Conservation (phyloP, 306 rosid species). For the Quercus robur region DNA sequence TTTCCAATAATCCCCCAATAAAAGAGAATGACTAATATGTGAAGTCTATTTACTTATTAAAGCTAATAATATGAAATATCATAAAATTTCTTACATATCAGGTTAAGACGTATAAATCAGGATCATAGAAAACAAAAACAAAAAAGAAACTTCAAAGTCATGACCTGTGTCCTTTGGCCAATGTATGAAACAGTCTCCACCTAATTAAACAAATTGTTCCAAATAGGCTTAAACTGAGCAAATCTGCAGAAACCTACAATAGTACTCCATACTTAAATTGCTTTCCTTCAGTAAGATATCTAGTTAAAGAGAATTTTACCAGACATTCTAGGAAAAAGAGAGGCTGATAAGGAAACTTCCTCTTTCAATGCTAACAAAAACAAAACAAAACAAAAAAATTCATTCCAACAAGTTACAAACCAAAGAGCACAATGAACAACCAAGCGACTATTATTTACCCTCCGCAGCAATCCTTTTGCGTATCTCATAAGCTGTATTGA, state of each 20-base stretch:
- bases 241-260: background rate
- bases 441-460: slow-evolving; percentile 28
- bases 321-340: background rate
- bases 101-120: background rate
- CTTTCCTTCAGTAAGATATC: background rate
- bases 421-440: slow-evolving; percentile 4
- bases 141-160: slow-evolving; percentile 5
- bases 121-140: background rate
- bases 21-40: background rate
- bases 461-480: slow-evolving; percentile 53
- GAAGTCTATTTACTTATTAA: background rate
- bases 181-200: background rate
- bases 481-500: slow-evolving; percentile 47
- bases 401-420: background rate
- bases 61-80: background rate
- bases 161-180: background rate
- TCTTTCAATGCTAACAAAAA: background rate
- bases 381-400: background rate
- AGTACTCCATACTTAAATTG: background rate
- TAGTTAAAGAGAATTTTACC: background rate
- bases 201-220: slow-evolving; percentile 4
- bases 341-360: too few species aligned
- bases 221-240: background rate
- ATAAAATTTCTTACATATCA: background rate
- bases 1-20: too few species aligned